Evolutionary conservation across 2,329 filamentous ascomycete genomes (phyloP), one percentile per base, ranked within the genome.

Genomic region (Stagonosporopsis tanaceti): DNA sequence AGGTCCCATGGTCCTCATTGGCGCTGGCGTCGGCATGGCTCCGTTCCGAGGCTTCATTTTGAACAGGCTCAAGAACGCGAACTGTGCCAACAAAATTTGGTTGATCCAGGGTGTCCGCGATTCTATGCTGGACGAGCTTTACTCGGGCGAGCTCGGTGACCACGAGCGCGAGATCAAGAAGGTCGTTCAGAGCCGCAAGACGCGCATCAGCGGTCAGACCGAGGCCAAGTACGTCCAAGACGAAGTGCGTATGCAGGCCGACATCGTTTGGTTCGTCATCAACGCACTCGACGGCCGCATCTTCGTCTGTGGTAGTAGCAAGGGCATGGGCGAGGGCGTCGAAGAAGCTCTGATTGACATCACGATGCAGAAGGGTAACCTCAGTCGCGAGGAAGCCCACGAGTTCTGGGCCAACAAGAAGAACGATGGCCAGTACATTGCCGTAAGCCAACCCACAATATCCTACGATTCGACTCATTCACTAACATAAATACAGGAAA

Each of bases 11-110:
- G 88, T 99, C 35, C 85, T 99, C 45, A 97, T 99, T 67, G 95
- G 95, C 30, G 95, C 95, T 4, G 95, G 95, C 53, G 95, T 99
- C 22, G 95, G 95, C 63, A 94, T 99, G 77, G 95, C 95, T 11
- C 95, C 95, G 0, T 99, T 99, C 88, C 89, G 95, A 46, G 95
- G 95, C 56, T 99, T 99, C 76, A 96, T 99, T 41, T 91, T 98
- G 79, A 92, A 96, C 58, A 87, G 93, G 12, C 84, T 97, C 55
- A 94, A 94, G 83, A 95, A 93, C 61, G 93, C 93, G 72, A 97
- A 96, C 79, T 97, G 93, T 73, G 93, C 92, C 62, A 97, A 97
- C 83, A 97, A 97, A 80, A 94, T 97, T 69, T 97, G 93, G 93
- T 91, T 97, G 42, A 85, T 97, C 41, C 93, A 97, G 79, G 93